These are phyloP conservation scores for Aspergillus ochraceoroseus DNA, from an alignment of 2,329 filamentous ascomycete species.

Conservation along the genomic window DNA sequence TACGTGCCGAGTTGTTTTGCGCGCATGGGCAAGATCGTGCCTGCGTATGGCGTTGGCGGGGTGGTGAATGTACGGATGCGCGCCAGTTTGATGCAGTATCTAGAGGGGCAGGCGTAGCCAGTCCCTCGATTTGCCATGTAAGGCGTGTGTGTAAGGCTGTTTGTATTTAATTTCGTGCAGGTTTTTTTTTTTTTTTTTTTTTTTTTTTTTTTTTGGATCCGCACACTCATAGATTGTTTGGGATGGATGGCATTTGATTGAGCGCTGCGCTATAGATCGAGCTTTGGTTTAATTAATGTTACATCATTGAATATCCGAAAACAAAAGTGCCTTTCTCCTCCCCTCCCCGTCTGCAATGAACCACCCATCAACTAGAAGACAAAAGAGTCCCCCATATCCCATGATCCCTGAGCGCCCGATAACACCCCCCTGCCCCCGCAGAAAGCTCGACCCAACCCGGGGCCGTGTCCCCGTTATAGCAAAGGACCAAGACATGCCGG, in stretches of 20 bases:
- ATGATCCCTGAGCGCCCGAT: slow-evolving; percentile 27
- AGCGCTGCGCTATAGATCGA: too few species aligned
- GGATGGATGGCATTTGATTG: too few species aligned
- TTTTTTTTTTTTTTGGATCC: too few species aligned
- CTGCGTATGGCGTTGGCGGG: slow-evolving; percentile 82
- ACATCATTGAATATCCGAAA: too few species aligned
- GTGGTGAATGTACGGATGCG: slow-evolving; percentile 76
- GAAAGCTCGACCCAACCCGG: slow-evolving; percentile 51
- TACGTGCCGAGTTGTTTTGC: slow-evolving; percentile 71
- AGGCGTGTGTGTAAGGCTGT: too few species aligned
- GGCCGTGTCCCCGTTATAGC: slow-evolving; percentile 54
- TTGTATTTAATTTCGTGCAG: neutral
- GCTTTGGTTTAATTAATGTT: too few species aligned
- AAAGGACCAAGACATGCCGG: slow-evolving; percentile 46
- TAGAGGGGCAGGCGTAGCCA: slow-evolving; percentile 45
- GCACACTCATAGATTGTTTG: too few species aligned
- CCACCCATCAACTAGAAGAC: too few species aligned
- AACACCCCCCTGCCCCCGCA: slow-evolving; percentile 51
- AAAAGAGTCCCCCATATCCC: slow-evolving; percentile 28
- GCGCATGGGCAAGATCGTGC: slow-evolving; percentile 76
- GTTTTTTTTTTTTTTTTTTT: too few species aligned
- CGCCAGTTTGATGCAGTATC: slow-evolving; percentile 58
- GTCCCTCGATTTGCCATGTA: too few species aligned
- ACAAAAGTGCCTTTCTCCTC: too few species aligned
- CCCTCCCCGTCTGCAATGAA: too few species aligned